Conservation (phyloP, 768 basidiomycete genomes). For the Coprinopsis sp. region DNA sequence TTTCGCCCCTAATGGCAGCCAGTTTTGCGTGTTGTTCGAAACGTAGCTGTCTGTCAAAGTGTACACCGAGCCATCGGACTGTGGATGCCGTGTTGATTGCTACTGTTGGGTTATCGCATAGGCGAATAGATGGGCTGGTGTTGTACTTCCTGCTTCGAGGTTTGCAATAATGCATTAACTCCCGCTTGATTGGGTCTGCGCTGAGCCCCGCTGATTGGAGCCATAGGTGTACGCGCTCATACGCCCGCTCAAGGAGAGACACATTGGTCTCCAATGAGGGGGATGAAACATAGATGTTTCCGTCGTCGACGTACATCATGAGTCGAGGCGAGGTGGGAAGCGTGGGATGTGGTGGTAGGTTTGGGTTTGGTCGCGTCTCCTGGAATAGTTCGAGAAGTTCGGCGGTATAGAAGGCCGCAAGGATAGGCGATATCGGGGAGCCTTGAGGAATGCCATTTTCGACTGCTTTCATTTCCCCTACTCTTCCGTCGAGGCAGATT, state of each 20-base stretch:
- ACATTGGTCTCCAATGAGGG: constrained; percentile 19
- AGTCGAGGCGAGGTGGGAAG: constrained; percentile 13
- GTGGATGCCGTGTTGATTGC: constrained; percentile 7
- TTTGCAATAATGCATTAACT: constrained; percentile 25
- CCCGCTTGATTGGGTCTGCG: constrained; percentile 18
- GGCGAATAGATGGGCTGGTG: constrained; percentile 11
- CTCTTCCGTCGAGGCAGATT: constrained; percentile 19
- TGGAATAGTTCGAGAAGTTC: constrained; percentile 21
- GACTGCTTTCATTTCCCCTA: constrained; percentile 21
- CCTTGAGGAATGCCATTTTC: constrained; percentile 31
- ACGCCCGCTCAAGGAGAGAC: constrained; percentile 15
- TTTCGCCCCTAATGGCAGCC: constrained; percentile 19
- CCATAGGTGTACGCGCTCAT: constrained; percentile 12
- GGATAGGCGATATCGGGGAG: constrained; percentile 25
- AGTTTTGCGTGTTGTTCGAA: constrained; percentile 29
- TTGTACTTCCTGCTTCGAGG: constrained; percentile 4
- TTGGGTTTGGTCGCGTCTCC: neutral
- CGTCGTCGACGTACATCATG: constrained; percentile 30
- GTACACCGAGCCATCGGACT: constrained; percentile 30
- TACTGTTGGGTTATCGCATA: constrained; percentile 2
- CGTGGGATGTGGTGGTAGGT: neutral
- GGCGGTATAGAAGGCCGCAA: constrained; percentile 21
- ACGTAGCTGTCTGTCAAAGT: constrained; percentile 26
- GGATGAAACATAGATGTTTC: constrained; percentile 23
- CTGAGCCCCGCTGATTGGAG: constrained; percentile 15